Percentiles rank a stretch among this genome's conserved stretches.
Conservation (phyloP, 192 early-diverging fungal genomes). For the Chytriomyces hyalinus region DNA sequence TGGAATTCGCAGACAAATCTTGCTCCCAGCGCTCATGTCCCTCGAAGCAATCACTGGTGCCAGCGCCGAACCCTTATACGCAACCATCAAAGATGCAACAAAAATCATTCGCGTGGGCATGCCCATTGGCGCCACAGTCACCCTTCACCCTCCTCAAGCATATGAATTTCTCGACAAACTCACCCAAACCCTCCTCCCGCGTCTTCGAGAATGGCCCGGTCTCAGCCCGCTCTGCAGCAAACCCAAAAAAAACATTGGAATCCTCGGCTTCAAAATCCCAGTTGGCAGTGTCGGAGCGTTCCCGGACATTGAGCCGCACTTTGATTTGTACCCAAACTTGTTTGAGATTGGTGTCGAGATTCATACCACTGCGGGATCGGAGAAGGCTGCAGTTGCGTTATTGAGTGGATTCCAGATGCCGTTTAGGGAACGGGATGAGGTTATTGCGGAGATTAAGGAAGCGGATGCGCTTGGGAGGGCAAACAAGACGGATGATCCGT, state of each 20-base stretch:
- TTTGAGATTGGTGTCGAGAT: constrained; percentile 88
- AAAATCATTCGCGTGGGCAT: constrained; percentile 91
- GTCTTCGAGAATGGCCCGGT: constrained; percentile 89
- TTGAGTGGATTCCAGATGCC: constrained; percentile 91
- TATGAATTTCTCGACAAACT: constrained; percentile 94
- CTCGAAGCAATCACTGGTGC: constrained; percentile 86
- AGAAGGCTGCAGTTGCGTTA: constrained; percentile 77
- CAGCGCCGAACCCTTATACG: constrained; percentile 79
- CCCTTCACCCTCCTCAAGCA: constrained; percentile 83
- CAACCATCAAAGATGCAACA: constrained; percentile 75
- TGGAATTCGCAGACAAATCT: constrained; percentile 44
- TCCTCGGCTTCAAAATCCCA: constrained; percentile 84
- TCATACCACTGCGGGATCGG: constrained; percentile 79
- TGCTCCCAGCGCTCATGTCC: constrained; percentile 89
- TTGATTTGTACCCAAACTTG: constrained; percentile 90
- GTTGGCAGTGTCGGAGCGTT: constrained; percentile 84
- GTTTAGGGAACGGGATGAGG: constrained; percentile 55
- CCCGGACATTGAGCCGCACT: constrained; percentile 96
- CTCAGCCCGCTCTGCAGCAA: constrained; percentile 76
- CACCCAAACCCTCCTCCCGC: constrained; percentile 91
- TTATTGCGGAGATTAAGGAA: constrained; percentile 36
- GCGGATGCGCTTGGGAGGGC: constrained; percentile 33
- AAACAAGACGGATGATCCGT: constrained; percentile 53
- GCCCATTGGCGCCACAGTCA: constrained; percentile 86
- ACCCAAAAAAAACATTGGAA: constrained; percentile 59